phyloP scores from a whole-genome alignment of 495 filamentous ascomycete genomes.

The Corynascus novoguineensis region DNA sequence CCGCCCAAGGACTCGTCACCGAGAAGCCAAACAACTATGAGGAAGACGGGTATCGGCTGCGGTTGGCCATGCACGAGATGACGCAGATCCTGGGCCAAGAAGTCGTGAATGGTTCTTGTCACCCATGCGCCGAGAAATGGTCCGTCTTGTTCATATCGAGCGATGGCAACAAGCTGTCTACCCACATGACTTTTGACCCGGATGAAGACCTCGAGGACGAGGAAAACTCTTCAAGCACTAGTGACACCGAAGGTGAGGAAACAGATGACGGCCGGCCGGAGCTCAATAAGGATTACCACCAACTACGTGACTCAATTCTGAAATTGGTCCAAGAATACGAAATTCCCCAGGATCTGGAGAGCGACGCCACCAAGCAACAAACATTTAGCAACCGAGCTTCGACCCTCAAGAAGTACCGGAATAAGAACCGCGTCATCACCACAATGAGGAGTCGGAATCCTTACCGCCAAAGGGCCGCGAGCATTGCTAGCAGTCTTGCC shows the following conservation, averaged over 20 bases:
- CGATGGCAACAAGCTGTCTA: constrained; percentile 61
- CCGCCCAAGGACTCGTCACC: constrained; percentile 31
- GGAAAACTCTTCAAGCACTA: constrained; percentile 52
- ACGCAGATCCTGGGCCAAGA: constrained; percentile 55
- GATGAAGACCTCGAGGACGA: constrained; percentile 61
- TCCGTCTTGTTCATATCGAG: constrained; percentile 69
- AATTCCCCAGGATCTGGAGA: constrained; percentile 56
- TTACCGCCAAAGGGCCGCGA: constrained; percentile 43
- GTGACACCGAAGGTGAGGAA: constrained; percentile 61
- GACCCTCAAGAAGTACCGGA: constrained; percentile 44
- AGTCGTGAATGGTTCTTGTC: constrained; percentile 54
- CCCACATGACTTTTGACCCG: constrained; percentile 66
- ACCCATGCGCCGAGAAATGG: constrained; percentile 70
- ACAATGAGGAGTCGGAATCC: constrained; percentile 52
- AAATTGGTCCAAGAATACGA: constrained; percentile 79
- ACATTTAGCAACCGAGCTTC: constrained; percentile 61
- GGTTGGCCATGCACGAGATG: constrained; percentile 62
- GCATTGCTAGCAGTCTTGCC: constrained; percentile 30
- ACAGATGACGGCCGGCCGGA: constrained; percentile 58
- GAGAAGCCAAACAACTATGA: constrained; percentile 43
- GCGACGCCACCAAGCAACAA: constrained; percentile 47
- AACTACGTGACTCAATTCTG: constrained; percentile 72
- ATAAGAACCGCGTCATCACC: constrained; percentile 47
- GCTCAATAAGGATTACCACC: constrained; percentile 75
- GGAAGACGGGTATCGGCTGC: constrained; percentile 51